Percentiles rank a stretch among this genome's conserved stretches.
These are phyloP conservation scores for Suillus cothurnatus DNA, from an alignment of 768 basidiomycete genomes.

Conservation along the genomic window DNA sequence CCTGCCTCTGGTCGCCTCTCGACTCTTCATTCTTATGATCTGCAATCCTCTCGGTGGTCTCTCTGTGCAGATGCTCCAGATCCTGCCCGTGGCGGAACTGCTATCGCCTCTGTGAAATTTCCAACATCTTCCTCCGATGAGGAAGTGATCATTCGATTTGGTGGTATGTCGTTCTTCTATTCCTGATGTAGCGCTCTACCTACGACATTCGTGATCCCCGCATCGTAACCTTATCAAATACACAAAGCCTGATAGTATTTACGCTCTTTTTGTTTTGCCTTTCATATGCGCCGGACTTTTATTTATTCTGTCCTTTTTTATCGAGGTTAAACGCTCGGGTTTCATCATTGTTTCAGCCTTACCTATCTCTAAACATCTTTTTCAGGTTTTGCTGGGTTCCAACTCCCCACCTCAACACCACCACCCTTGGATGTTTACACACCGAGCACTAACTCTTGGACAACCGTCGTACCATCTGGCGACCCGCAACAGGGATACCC, in stretches of 20 bases:
- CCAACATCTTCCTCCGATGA: conserved; percentile 9
- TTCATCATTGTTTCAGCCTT: background rate
- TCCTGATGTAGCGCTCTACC: conserved; percentile 11
- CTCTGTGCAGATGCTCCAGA: conserved; percentile 38
- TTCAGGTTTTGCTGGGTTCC: conserved; percentile 38
- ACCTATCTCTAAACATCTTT: background rate
- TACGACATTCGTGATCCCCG: conserved; percentile 3
- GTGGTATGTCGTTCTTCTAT: conserved; percentile 23
- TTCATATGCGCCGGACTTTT: background rate
- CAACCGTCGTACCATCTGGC: conserved; percentile 22
- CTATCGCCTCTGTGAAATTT: conserved; percentile 32
- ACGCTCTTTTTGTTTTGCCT: background rate
- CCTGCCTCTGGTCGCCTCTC: conserved; percentile 38
- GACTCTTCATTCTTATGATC: conserved; percentile 37
- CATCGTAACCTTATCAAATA: background rate
- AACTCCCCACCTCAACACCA: conserved; percentile 31
- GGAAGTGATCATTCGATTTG: conserved; percentile 40
- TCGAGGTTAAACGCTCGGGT: background rate
- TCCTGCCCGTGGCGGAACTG: conserved; percentile 43
- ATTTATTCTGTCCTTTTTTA: background rate
- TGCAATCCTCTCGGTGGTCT: conserved; percentile 32
- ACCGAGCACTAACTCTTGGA: conserved; percentile 25
- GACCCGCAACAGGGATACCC: conserved; percentile 34
- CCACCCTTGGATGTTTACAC: conserved; percentile 39
- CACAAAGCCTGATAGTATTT: background rate